These are phyloP conservation scores for Xylaria multiplex DNA, from an alignment of 2,329 filamentous ascomycete species.

Conservation along the genomic window DNA sequence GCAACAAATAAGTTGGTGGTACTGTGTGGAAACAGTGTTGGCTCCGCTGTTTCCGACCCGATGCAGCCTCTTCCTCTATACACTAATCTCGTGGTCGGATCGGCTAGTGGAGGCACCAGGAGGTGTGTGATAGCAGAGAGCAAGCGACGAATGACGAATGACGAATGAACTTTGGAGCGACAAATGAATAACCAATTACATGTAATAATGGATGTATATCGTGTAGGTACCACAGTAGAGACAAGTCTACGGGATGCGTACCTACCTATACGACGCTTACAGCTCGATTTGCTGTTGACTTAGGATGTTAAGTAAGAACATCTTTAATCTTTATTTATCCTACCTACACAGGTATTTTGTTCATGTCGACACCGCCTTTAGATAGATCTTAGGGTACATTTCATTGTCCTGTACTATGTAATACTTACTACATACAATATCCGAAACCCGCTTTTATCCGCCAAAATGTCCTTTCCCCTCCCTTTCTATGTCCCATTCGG, in stretches of 20 bases:
- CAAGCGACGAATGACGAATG: background rate
- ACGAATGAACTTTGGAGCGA: conserved; percentile 8
- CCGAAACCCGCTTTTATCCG: too few relatives aligned
- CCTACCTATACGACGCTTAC: conserved; percentile 8
- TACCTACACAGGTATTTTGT: background rate
- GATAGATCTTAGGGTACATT: background rate
- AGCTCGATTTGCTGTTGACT: background rate
- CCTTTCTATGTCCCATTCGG: background rate
- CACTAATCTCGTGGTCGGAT: conserved; percentile 21
- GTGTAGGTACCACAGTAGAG: background rate
- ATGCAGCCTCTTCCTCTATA: conserved; percentile 13
- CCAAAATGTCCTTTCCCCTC: too few relatives aligned
- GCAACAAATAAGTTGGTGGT: background rate
- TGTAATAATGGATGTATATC: conserved; percentile 13
- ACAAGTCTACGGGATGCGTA: too few relatives aligned
- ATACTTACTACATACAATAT: too few relatives aligned
- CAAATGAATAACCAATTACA: conserved; percentile 27
- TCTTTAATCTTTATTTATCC: too few relatives aligned
- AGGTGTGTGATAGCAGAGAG: conserved; percentile 24
- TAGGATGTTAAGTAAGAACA: background rate
- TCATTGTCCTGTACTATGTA: too few relatives aligned
- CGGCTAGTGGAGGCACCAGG: conserved; percentile 26
- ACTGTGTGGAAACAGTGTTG: conserved; percentile 20
- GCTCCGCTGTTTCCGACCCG: conserved; percentile 28
- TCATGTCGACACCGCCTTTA: background rate